Base-by-base conservation (phyloP, 192 early-diverging fungal species). In the Coemansia umbellata region DNA sequence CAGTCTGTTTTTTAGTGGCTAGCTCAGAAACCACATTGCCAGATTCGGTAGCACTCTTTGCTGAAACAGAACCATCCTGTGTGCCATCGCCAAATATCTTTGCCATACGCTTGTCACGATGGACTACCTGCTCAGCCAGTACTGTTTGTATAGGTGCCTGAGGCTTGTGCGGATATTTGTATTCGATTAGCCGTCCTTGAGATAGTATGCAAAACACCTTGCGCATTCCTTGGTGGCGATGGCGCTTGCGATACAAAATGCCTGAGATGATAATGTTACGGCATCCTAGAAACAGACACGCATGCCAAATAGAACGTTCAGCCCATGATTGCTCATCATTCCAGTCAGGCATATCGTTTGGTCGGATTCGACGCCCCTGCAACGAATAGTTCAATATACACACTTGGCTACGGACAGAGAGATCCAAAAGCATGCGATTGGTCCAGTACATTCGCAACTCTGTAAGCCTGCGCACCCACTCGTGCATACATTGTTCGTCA, bases 131-230 rank as follows among this genome's bases (percentile, higher is more conserved):
- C 23, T 57, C 42, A 15, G 60, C 49, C 28, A 67, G 49, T 31
- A 27, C 55, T 4, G 55, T 50, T 23, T 64, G 72, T 1, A 31
- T 42, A 14, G 51, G 55, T 14, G 52, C 56, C 9, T 28, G 49
- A 7, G 63, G 52, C 11, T 49, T 37, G 2, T 44, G 31, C 1
- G 66, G 66, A 19, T 43, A 69, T 24, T 66, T 52, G 44, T 62
- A 79, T 39, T 79, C 78, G 19, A 79, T 57, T 11, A 79, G 47
- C 18, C 60, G 60, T 3, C 71, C 71, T 4, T 52, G 67, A 1
- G 72, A 66, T 45, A 79, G 27, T 5, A 79, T 60, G 47, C 72
- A 79, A 40, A 74, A 75, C 22, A 70, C 60, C n/a, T 61, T 65
- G 30, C 63, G 60, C 63, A 79, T 63, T 8, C 71, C 66, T 28